A percentile compares a stretch with the other conserved stretches of the same genome.
Conservation (phyloP, 768 basidiomycete genomes). For the Termitomyces titanicus region DNA sequence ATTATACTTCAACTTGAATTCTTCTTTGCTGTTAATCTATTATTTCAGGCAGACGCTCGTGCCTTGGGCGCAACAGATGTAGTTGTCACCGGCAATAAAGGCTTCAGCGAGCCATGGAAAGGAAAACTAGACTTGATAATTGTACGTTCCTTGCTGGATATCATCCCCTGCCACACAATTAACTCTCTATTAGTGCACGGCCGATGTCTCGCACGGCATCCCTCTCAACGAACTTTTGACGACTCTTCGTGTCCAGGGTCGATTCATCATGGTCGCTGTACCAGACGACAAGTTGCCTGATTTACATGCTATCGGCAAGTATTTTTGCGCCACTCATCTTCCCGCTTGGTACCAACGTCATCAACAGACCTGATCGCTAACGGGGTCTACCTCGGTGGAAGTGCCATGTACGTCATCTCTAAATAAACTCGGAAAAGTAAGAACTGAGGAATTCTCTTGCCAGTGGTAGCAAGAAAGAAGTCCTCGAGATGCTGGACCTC, state of each 20-base stretch:
- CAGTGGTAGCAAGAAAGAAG: constrained; percentile 3
- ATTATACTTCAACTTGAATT: background rate
- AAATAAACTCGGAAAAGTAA: no score
- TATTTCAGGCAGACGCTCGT: constrained; percentile 42
- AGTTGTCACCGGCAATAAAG: constrained; percentile 41
- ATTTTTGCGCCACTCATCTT: background rate
- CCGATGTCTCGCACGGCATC: constrained; percentile 25
- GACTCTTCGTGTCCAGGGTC: constrained; percentile 49
- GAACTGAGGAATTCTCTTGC: background rate
- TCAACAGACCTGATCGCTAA: background rate
- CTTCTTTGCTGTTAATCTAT: background rate
- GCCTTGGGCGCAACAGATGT: constrained; percentile 55
- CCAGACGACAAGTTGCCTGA: constrained; percentile 46
- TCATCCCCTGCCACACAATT: background rate
- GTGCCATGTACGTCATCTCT: background rate
- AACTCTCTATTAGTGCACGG: constrained; percentile 20
- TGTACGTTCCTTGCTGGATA: constrained; percentile 14
- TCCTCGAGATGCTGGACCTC: constrained; percentile 51
- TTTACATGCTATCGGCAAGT: constrained; percentile 27
- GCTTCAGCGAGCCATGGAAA: constrained; percentile 31
- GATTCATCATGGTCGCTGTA: constrained; percentile 55
- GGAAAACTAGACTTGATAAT: constrained; percentile 52
- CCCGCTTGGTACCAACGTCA: no score
- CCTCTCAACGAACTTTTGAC: constrained; percentile 31
- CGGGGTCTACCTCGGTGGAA: background rate